Evolutionary conservation across 805 yeast genomes (phyloP), one percentile per base, ranked within the genome.

Genomic region (Lachancea lanzarotensis): DNA sequence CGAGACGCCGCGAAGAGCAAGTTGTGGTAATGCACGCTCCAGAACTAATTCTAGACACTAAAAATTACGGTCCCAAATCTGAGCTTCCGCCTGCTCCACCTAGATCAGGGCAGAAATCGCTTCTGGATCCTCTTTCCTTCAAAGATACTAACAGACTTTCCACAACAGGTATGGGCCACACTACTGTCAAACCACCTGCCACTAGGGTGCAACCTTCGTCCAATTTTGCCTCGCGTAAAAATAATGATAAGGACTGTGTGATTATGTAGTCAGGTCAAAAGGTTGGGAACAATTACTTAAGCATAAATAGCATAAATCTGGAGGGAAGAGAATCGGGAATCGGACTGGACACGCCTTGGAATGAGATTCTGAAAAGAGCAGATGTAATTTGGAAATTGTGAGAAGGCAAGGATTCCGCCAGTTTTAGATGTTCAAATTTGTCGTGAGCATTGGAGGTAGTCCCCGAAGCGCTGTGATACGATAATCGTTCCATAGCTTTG

Each of bases 241-340:
- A 20, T n/a, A 22, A 22, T n/a, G 39, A 36, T 7, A 36, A 36
- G 39, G 39, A 36, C 39, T 36, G 39, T 22, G 39, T 36, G 18
- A 36, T 36, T 22, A 36, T 36, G 39, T 36, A 36, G 31, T 22
- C 13, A 13, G 31, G 11, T 3, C 31, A 29, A 29, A 29, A 29
- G 31, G 31, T 29, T 6, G 25, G 25, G 25, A 6, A 22, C 25
- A 22, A 8, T 22, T 22, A 22, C 8, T 22, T 22, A 22, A 22
- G 25, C 25, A 22, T 22, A 22, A 22, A 22, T 6, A 22, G 25
- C 25, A 22, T 22, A 22, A 22, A 6, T 22, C 8, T 22, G 25
- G 25, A 22, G 25, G 25, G 8, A 22, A 22, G 25, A 22, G 8
- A 22, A n/a, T n/a, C n/a, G n/a, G n/a, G n/a, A n/a, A n/a, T n/a